phyloP scores from a whole-genome alignment of 2,329 filamentous ascomycete genomes.

The Ilyonectria mors-panacis region DNA sequence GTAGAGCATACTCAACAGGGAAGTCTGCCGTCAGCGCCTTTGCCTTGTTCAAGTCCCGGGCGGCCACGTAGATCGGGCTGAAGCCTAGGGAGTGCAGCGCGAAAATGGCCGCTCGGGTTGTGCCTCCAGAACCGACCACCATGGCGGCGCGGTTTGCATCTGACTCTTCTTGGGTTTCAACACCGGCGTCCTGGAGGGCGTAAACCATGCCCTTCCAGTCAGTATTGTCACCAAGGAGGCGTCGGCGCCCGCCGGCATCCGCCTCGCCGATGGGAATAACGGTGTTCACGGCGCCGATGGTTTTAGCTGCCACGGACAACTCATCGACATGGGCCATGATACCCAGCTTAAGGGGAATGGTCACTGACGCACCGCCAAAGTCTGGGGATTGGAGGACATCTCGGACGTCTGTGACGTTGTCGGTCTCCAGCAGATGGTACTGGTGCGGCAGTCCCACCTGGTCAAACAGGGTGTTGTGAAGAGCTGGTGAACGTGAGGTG shows the following conservation, averaged over 20 bases:
- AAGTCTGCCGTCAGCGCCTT: conserved; percentile 79
- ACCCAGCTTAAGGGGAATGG: conserved; percentile 93
- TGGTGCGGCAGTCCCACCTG: conserved; percentile 85
- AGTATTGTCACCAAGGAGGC: conserved; percentile 89
- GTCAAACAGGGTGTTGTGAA: conserved; percentile 90
- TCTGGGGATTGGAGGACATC: conserved; percentile 77
- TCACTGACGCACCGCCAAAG: conserved; percentile 96
- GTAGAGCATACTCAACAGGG: conserved; percentile 79
- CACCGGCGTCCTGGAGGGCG: conserved; percentile 79
- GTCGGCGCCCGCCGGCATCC: conserved; percentile 59
- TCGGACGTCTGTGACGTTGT: conserved; percentile 71
- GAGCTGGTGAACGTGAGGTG: conserved; percentile 85
- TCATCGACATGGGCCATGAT: conserved; percentile 87
- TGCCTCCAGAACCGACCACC: conserved; percentile 93
- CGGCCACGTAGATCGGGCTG: conserved; percentile 88
- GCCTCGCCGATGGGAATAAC: conserved; percentile 74
- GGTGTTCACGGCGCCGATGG: conserved; percentile 96
- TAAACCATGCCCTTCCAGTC: conserved; percentile 95
- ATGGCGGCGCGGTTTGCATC: conserved; percentile 79
- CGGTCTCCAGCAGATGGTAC: conserved; percentile 85
- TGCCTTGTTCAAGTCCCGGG: conserved; percentile 80
- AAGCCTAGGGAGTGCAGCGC: conserved; percentile 88
- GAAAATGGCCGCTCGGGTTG: conserved; percentile 91
- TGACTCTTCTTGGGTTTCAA: conserved; percentile 56
- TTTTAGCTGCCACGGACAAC: conserved; percentile 81